Evolutionary conservation across 495 filamentous ascomycete genomes (phyloP).

Genomic region (Clavariopsis aquatica): DNA sequence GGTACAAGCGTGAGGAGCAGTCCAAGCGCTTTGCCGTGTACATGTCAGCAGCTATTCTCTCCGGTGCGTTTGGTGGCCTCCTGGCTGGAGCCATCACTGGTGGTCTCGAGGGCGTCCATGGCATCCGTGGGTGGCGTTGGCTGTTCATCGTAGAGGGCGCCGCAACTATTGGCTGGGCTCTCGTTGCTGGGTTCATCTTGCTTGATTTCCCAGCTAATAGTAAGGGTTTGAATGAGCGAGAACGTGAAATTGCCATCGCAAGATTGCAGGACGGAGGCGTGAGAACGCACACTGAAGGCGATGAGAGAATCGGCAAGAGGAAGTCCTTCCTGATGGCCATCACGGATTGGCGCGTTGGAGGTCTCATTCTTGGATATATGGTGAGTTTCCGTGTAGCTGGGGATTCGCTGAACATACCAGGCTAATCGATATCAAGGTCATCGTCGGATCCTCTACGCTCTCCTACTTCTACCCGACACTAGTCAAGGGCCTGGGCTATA

Average conservation of each 20-base stretch:
- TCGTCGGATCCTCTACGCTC: constrained; percentile 73
- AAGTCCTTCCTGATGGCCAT: constrained; percentile 58
- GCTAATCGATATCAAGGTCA: constrained; percentile 30
- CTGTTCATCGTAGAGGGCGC: constrained; percentile 79
- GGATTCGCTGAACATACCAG: background rate
- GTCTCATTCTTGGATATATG: constrained; percentile 50
- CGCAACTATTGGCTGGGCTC: constrained; percentile 69
- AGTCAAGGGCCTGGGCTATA: constrained; percentile 74
- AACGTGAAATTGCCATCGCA: constrained; percentile 72
- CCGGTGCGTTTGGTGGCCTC: constrained; percentile 81
- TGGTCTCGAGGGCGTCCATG: constrained; percentile 68
- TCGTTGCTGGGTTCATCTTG: constrained; percentile 78
- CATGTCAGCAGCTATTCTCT: constrained; percentile 80
- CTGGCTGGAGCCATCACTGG: constrained; percentile 74
- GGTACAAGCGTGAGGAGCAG: constrained; percentile 80
- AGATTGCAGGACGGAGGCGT: constrained; percentile 76
- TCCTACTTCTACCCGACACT: constrained; percentile 87
- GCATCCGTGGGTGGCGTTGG: constrained; percentile 76
- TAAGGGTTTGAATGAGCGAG: constrained; percentile 69
- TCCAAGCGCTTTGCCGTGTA: constrained; percentile 81
- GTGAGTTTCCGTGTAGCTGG: background rate
- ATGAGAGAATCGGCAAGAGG: constrained; percentile 72
- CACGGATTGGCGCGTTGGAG: constrained; percentile 84
- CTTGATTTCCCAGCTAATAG: constrained; percentile 86
- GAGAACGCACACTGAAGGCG: constrained; percentile 71